A percentile compares a stretch with the other conserved stretches of the same genome.
phyloP scores from a whole-genome alignment of 2,329 filamentous ascomycete genomes.

The Alternaria infectoria region DNA sequence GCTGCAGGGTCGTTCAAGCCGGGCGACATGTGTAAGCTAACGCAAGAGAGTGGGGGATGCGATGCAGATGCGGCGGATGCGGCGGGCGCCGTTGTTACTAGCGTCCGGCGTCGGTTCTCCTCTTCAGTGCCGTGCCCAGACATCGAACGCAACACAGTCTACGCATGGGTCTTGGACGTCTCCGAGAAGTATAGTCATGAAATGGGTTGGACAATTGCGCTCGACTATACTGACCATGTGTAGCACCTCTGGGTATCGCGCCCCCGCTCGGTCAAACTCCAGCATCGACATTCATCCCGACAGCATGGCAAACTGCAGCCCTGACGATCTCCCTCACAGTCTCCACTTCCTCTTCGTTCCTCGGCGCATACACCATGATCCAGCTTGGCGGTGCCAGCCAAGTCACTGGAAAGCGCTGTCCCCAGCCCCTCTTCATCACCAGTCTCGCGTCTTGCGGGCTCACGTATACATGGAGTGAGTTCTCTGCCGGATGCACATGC shows the following conservation, averaged over 20 bases:
- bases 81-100: constrained; percentile 1
- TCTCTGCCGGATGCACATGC: constrained; percentile 78
- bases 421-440: constrained; percentile 78
- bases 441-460: constrained; percentile 77
- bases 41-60: not conserved
- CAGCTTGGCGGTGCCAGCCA: constrained; percentile 41
- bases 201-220: not conserved
- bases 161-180: not conserved
- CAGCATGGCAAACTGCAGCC: constrained; percentile 72
- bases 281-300: constrained; percentile 30
- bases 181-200: not conserved
- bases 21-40: not conserved
- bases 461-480: constrained; percentile 78
- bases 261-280: not conserved
- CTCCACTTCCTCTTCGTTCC: constrained; percentile 71
- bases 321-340: constrained; percentile 73
- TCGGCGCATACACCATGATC: constrained; percentile 79
- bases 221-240: not conserved
- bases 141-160: not conserved
- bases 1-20: not conserved
- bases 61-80: constrained; percentile 12
- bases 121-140: constrained; percentile 1
- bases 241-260: not conserved
- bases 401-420: constrained; percentile 63
- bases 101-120: constrained; percentile 27